phyloP scores from a whole-genome alignment of 169 alveolate genomes.

The Cyclospora cayetanensis region DNA sequence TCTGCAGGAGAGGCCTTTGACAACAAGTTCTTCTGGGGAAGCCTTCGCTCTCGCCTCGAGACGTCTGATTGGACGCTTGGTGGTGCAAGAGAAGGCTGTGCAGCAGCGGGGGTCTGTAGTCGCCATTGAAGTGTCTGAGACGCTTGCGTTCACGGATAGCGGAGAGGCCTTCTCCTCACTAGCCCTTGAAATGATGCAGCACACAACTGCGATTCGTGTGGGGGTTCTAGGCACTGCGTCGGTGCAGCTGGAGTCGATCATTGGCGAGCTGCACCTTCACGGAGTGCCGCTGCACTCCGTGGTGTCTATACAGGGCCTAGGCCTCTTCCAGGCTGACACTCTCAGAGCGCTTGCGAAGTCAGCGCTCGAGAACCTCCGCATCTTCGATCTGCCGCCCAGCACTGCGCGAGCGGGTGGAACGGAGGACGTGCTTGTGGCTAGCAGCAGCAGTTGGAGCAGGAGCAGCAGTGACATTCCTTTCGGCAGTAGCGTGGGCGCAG shows the following conservation, averaged over 20 bases:
- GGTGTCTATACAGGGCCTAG: constrained; percentile 20
- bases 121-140: neutral
- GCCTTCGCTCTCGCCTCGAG: neutral
- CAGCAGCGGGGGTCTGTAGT: neutral
- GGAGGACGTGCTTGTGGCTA: no score
- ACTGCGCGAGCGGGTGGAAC: neutral
- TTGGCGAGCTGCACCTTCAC: constrained; percentile 2
- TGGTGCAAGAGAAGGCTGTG: neutral
- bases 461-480: neutral
- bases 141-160: neutral
- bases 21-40: neutral
- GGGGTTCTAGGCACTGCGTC: constrained; percentile 31
- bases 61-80: neutral
- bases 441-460: constrained; percentile 22
- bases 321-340: neutral
- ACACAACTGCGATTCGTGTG: neutral
- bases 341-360: constrained; percentile 5
- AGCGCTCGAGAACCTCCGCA: constrained; percentile 27
- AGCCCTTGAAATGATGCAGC: constrained; percentile 34
- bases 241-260: constrained; percentile 6
- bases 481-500: no score
- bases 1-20: neutral
- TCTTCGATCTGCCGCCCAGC: neutral
- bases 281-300: constrained; percentile 1
- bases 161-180: constrained; percentile 42